A percentile compares a stretch with the other conserved stretches of the same genome.
Conservation (phyloP, 305 asterid genomes). For the Solanum chacoense region DNA sequence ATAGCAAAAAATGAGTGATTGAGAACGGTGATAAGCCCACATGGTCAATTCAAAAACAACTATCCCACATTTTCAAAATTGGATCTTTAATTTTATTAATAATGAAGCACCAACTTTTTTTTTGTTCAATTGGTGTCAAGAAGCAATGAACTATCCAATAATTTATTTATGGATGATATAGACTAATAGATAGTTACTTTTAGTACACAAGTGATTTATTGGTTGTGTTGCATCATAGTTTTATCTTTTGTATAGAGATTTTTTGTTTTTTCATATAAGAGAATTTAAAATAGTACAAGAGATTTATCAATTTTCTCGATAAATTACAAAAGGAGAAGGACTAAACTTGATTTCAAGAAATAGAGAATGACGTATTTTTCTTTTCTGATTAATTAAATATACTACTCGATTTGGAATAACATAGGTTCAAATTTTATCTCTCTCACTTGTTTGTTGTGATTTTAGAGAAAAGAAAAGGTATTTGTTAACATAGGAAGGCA, state of each 20-base stretch:
- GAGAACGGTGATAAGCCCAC: not conserved
- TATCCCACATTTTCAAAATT: not conserved
- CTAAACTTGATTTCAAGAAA: not conserved
- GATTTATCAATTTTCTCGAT: not conserved
- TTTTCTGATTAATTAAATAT: not conserved
- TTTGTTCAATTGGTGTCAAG: not conserved
- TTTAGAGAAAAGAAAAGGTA: not conserved
- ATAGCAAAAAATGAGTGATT: not conserved
- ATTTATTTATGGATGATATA: not conserved
- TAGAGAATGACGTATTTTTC: not conserved
- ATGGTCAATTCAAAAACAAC: not conserved
- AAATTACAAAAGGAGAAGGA: not conserved
- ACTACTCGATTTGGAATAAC: not conserved
- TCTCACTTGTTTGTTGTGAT: not conserved
- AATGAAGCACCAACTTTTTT: not conserved
- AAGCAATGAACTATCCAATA: not conserved
- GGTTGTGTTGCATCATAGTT: not conserved
- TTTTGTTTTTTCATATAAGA: not conserved
- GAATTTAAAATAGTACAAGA: not conserved
- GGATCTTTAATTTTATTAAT: not conserved
- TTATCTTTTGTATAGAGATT: not conserved
- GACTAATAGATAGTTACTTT: not conserved
- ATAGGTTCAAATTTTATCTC: not conserved
- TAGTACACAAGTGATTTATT: not conserved
- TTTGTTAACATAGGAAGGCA: not conserved